Base-by-base conservation (phyloP, 1,284 basidiomycete species). In the Leccinum fuscescens region DNA sequence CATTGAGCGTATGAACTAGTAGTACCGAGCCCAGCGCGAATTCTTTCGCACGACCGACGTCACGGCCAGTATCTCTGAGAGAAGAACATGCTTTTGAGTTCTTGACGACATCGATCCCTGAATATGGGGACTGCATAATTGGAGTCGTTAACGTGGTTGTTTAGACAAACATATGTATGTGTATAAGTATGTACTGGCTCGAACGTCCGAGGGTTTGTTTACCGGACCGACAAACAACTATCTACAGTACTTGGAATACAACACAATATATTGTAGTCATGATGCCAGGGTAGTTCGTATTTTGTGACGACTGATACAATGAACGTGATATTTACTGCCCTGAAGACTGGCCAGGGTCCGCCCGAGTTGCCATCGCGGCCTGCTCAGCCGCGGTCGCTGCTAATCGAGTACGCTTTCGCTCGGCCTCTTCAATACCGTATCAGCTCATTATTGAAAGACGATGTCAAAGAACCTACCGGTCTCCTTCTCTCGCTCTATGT, bases 21-120 rank as follows among this genome's bases (percentile, higher is more conserved):
- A 22, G 22, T 22, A 22, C 22, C 22, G 22, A 22, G 14, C 89
- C 94, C 94, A 96, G 55, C 94, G 86, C 54, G 94, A 93, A 77
- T 96, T 96, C 79, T 96, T 94, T 74, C 96, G 92, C 93, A 99
- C 96, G n/a, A 88, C 85, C 4, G 94, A 94, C 48, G 94, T 97
- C 67, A 99, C 92, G 11, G 93, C 83, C 58, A 96, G 83, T 65
- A 98, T 92, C 80, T 98, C 96, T 42, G 92, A 88, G 64, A 89
- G 83, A 24, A 96, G 75, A 52, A 96, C 85, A 82, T 96, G 92
- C 62, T 87, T 86, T 39, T 81, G 77, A 39, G 88, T 84, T 56
- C 87, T 54, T 52, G 54, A 61, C 14, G 62, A 29, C 5, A 61
- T 64, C 48, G 69, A 60, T 55, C 24, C 8, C 22, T 22, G 22